Conservation (phyloP, 1,284 basidiomycete genomes). For the Malassezia globosa region DNA sequence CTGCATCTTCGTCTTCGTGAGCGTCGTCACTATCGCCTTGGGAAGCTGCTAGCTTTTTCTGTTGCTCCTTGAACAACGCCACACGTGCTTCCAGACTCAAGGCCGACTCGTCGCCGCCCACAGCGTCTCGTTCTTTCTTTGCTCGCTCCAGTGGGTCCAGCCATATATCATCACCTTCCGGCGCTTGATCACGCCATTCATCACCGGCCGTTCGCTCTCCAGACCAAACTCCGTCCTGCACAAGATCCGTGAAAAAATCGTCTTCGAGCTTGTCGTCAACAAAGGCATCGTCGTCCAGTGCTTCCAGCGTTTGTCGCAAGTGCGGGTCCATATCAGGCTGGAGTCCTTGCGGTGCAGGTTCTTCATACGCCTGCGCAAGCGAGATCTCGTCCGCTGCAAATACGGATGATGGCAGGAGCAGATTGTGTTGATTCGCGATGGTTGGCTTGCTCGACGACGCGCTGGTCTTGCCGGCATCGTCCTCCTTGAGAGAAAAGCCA, state of each 20-base stretch:
- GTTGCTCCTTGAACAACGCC: slow-evolving; percentile 37
- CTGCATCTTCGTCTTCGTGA: no score
- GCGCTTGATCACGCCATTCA: slow-evolving; percentile 34
- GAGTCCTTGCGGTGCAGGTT: slow-evolving; percentile 56
- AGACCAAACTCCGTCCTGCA: slow-evolving; percentile 52
- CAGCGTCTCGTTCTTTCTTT: slow-evolving; percentile 18
- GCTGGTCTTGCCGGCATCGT: slow-evolving; percentile 11
- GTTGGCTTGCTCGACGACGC: background rate
- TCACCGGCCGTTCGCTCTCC: slow-evolving; percentile 19
- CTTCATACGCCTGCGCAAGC: slow-evolving; percentile 21
- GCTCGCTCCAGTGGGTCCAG: slow-evolving; percentile 27
- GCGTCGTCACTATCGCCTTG: slow-evolving; percentile 2
- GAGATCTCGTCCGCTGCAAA: slow-evolving; percentile 29
- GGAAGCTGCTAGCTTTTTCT: background rate
- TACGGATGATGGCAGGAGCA: slow-evolving; percentile 57
- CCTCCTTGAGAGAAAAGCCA: slow-evolving; percentile 25
- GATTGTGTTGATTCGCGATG: slow-evolving; percentile 2
- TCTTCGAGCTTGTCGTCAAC: slow-evolving; percentile 56
- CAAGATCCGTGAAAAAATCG: slow-evolving; percentile 52
- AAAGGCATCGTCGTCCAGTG: slow-evolving; percentile 79
- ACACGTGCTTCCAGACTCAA: slow-evolving; percentile 38
- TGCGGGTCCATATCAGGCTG: slow-evolving; percentile 95
- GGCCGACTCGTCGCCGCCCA: slow-evolving; percentile 20
- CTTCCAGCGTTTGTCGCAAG: slow-evolving; percentile 81
- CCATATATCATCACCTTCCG: slow-evolving; percentile 43